Conservation (phyloP, 345 rosid species). For the Eucalyptus victrix region DNA sequence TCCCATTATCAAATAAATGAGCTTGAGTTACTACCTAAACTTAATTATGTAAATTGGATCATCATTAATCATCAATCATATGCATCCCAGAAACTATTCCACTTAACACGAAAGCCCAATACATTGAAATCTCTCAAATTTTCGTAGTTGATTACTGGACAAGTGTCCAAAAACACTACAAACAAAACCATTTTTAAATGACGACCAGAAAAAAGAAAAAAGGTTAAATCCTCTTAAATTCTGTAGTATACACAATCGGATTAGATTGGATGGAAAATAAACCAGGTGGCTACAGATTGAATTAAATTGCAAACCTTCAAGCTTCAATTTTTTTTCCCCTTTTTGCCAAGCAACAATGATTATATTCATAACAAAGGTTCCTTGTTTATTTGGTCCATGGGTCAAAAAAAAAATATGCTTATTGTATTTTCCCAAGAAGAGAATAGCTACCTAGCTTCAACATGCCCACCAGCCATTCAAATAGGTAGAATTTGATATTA, state of each 20-base stretch:
- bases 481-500: too few relatives aligned
- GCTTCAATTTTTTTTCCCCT: too few relatives aligned
- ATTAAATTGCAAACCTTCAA: too few relatives aligned
- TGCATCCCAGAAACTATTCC: background rate
- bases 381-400: too few relatives aligned
- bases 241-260: background rate
- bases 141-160: background rate
- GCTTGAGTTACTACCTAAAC: background rate
- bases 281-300: background rate
- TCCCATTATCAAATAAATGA: background rate
- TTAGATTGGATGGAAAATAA: background rate
- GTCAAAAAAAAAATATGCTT: background rate
- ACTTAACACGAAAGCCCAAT: background rate
- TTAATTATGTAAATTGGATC: background rate
- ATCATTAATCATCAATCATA: background rate
- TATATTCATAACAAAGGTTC: too few relatives aligned
- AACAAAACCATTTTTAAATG: background rate
- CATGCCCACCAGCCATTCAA: too few relatives aligned
- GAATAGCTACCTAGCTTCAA: too few relatives aligned
- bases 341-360: too few relatives aligned
- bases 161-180: background rate
- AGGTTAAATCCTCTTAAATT: background rate
- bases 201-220: background rate
- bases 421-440: too few relatives aligned
- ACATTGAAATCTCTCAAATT: background rate